Evolutionary conservation across 805 yeast species (phyloP).

Genomic region (Saccharomycopsis schoenii): DNA sequence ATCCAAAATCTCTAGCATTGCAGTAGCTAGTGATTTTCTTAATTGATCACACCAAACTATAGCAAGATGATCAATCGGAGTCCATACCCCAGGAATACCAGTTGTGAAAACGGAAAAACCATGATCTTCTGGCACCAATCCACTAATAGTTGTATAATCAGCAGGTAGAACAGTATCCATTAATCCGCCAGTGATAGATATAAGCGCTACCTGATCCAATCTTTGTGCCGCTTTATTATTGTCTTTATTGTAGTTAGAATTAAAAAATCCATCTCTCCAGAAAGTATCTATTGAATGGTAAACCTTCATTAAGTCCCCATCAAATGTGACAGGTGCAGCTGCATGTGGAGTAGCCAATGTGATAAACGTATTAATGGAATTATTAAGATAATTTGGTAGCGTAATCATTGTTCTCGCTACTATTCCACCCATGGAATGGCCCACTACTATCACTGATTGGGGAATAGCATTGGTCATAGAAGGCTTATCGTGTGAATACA

Average conservation of each 20-base stretch:
- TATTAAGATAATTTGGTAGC: constrained; percentile 59
- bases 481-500: constrained; percentile 43
- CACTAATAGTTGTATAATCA: constrained; percentile 71
- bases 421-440: constrained; percentile 97
- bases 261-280: constrained; percentile 59
- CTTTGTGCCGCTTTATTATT: constrained; percentile 32
- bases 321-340: constrained; percentile 87
- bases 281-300: constrained; percentile 67
- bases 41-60: constrained; percentile 94
- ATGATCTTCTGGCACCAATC: constrained; percentile 58
- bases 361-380: constrained; percentile 71
- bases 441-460: constrained; percentile 65
- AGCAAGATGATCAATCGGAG: constrained; percentile 89
- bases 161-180: constrained; percentile 77
- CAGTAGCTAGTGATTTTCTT: constrained; percentile 48
- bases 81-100: constrained; percentile 87
- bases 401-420: constrained; percentile 82
- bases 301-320: constrained; percentile 70
- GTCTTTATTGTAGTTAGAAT: constrained; percentile 15
- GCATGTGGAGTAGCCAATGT: constrained; percentile 90
- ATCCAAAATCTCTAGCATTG: constrained; percentile 54
- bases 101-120: constrained; percentile 81
- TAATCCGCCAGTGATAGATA: constrained; percentile 87
- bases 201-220: constrained; percentile 49
- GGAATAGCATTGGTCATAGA: not conserved